Conservation (phyloP, 164 flowering plant genomes). For the Stephania cephalantha region DNA sequence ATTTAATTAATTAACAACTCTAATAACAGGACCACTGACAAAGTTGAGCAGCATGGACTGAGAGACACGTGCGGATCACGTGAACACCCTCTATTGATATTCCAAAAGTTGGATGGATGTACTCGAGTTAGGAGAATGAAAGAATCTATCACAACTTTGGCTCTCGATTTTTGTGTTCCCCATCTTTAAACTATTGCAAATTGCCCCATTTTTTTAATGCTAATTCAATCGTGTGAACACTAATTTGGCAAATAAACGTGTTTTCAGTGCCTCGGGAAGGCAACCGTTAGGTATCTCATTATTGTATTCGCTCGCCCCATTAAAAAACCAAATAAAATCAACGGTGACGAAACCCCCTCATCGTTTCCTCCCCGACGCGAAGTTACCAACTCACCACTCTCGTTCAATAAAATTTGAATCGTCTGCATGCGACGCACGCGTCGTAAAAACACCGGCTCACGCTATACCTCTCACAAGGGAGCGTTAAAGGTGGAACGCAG, state of each 20-base stretch:
- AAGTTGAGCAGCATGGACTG: neutral
- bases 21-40: neutral
- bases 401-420: neutral
- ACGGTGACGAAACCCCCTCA: constrained; percentile 15
- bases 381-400: neutral
- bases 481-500: neutral
- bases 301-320: neutral
- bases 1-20: too few relatives aligned
- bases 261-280: constrained; percentile 17
- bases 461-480: neutral
- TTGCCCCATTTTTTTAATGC: neutral
- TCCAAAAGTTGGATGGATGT: neutral
- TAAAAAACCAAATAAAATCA: neutral
- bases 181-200: neutral
- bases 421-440: constrained; percentile 2
- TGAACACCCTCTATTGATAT: neutral
- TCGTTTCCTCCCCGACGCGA: neutral
- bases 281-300: constrained; percentile 10
- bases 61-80: neutral
- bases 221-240: neutral
- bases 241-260: neutral
- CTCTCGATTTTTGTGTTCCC: neutral
- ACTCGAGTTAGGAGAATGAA: neutral
- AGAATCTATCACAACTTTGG: neutral
- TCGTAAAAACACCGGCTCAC: neutral